Evolutionary conservation across 805 yeast genomes (phyloP).

Genomic region (Wickerhamiella domercqiae): DNA sequence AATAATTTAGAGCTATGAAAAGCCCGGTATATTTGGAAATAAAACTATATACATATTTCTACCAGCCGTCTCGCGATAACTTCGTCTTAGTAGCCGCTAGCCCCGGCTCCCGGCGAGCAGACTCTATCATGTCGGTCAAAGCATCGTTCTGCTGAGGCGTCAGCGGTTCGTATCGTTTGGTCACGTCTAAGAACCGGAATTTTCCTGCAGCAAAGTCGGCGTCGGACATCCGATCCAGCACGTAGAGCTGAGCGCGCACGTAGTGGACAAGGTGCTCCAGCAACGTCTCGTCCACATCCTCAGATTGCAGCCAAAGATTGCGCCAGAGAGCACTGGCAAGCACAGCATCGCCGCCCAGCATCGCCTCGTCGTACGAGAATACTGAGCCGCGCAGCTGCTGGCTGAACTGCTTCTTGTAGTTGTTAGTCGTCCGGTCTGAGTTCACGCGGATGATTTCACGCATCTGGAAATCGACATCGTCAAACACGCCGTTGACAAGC

Average conservation of each 20-base stretch:
- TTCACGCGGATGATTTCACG: conserved; percentile 73
- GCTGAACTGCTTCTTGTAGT: conserved; percentile 78
- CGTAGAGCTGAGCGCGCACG: conserved; percentile 77
- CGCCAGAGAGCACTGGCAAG: conserved; percentile 38
- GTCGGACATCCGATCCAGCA: conserved; percentile 71
- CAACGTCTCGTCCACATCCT: conserved; percentile 64
- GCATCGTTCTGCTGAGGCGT: conserved; percentile 40
- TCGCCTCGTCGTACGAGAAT: conserved; percentile 84
- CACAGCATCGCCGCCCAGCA: conserved; percentile 52
- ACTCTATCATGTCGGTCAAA: conserved; percentile 17
- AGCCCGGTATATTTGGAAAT: neutral
- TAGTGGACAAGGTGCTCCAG: conserved; percentile 83
- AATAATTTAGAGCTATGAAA: no score
- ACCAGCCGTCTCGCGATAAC: conserved; percentile 18
- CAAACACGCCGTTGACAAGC: conserved; percentile 73
- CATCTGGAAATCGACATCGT: conserved; percentile 76
- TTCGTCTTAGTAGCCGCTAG: conserved; percentile 12
- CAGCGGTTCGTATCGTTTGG: conserved; percentile 58
- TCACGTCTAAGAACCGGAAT: conserved; percentile 71
- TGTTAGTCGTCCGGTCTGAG: conserved; percentile 68
- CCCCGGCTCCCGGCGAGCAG: conserved; percentile 16
- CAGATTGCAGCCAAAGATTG: conserved; percentile 76
- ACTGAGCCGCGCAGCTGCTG: conserved; percentile 80
- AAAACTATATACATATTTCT: conserved; percentile 1
- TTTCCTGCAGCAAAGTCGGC: conserved; percentile 87